Evolutionary conservation across 192 early-diverging fungal genomes (phyloP), one percentile per base, ranked within the genome.

Genomic region (Backusella sp.): DNA sequence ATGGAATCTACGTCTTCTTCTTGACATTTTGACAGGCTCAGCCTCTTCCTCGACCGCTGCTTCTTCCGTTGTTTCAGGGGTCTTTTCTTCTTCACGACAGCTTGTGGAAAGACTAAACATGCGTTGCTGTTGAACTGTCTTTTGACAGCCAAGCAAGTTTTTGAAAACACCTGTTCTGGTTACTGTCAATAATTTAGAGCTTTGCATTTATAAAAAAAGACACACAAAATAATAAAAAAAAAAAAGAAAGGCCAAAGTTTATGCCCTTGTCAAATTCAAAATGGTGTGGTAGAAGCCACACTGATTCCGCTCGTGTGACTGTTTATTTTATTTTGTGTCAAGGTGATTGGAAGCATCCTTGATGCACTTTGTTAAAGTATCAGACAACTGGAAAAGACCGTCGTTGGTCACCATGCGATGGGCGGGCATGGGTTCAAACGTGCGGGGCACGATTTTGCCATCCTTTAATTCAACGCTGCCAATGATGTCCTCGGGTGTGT

Each of bases 401-500:
- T 84, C 75, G 59, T 74, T 74, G 17, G 86, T 86, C 23, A 87
- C 84, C 17, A 88, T 78, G 6, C 90, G 87, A 71, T 91, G 87
- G 6, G 87, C 74, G 3, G 88, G 88, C 87, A 89, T 91, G 9
- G 84, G 78, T 73, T 91, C 80, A 75, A 88, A 91, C 2, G 87
- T 85, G 0, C 67, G 70, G 0, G 79, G 73, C 14, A 86, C 68
- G 37, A 91, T 87, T 6, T 76, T 62, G 1, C 90, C 90, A 71
- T 83, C 74, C 15, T 82, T 62, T 12, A 91, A 71, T 65, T 86
- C 70, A 6, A 91, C 86, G 69, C 86, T 87, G 32, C 90, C 90
- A 76, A 91, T 84, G 32, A 89, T 91, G 76, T 91, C 87, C 68
- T 91, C 90, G 21, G 90, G 88, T 32, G 76, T 72, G 17, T 88